Percentiles rank a stretch among this genome's conserved stretches.
These are phyloP conservation scores for Mycena citricolor DNA, from an alignment of 1,284 basidiomycete species.

Conservation along the genomic window DNA sequence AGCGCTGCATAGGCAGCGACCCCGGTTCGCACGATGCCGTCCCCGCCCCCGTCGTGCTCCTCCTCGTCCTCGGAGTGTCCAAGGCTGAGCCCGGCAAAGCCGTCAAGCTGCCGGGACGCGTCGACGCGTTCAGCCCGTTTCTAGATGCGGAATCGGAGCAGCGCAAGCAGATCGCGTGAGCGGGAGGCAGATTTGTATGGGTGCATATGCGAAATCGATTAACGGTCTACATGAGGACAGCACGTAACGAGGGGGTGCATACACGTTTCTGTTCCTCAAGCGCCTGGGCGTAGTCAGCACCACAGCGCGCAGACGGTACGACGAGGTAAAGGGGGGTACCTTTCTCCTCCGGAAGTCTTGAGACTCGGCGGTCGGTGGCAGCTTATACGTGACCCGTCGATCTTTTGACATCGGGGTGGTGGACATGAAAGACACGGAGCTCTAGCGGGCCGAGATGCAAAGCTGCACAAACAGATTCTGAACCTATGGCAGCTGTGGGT, in stretches of 20 bases:
- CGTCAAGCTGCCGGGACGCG: conserved; percentile 64
- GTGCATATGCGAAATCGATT: conserved; percentile 22
- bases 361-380: conserved; percentile 8
- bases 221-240: too few species aligned
- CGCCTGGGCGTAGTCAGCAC: conserved; percentile 46
- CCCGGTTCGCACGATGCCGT: conserved; percentile 27
- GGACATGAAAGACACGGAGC: too few species aligned
- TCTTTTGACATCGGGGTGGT: conserved; percentile 8
- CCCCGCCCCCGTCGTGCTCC: conserved; percentile 34
- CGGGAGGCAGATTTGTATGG: conserved; percentile 5
- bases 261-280: conserved; percentile 80
- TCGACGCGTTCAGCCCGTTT: conserved; percentile 67
- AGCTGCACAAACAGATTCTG: too few species aligned
- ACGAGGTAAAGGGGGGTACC: not conserved
- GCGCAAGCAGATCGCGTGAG: conserved; percentile 6
- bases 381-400: conserved; percentile 17
- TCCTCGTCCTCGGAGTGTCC: conserved; percentile 55
- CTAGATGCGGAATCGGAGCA: too few species aligned
- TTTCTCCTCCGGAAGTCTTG: conserved; percentile 20
- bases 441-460: too few species aligned
- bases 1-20: conserved; percentile 34
- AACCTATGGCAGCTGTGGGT: too few species aligned
- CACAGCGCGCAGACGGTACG: not conserved
- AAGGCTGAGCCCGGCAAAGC: conserved; percentile 59
- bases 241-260: too few species aligned